These are phyloP conservation scores for Epithele typhae DNA, from an alignment of 768 basidiomycete species.

Conservation along the genomic window DNA sequence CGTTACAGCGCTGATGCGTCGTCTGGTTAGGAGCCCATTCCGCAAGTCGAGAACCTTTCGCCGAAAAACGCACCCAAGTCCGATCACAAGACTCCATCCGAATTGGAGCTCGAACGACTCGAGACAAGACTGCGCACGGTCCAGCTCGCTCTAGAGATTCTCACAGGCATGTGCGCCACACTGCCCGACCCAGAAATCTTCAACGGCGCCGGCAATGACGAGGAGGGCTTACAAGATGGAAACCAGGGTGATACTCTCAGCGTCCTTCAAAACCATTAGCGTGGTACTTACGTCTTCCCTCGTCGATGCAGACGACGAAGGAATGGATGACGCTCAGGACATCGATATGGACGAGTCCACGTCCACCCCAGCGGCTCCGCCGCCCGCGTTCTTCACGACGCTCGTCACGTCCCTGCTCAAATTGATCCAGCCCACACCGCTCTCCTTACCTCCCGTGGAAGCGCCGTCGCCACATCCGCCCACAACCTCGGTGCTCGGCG, in stretches of 20 bases:
- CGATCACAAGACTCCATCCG: constrained; percentile 69
- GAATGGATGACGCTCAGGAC: constrained; percentile 29
- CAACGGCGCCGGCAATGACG: constrained; percentile 28
- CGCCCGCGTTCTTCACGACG: constrained; percentile 42
- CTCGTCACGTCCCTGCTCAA: constrained; percentile 66
- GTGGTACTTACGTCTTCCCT: constrained; percentile 21
- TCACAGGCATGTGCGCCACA: constrained; percentile 85
- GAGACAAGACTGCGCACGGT: constrained; percentile 71
- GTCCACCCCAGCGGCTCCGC: constrained; percentile 15
- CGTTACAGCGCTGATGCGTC: constrained; percentile 1
- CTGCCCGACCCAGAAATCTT: constrained; percentile 65
- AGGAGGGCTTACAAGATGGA: constrained; percentile 29
- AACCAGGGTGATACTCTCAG: constrained; percentile 35
- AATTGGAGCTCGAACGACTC: constrained; percentile 67
- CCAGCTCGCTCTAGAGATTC: constrained; percentile 80
- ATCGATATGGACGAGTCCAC: constrained; percentile 25
- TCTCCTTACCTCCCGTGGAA: constrained; percentile 78
- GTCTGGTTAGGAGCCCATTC: constrained; percentile 39
- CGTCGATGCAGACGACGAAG: constrained; percentile 35
- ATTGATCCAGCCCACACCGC: constrained; percentile 67
- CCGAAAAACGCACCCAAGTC: constrained; percentile 65
- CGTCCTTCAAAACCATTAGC: constrained; percentile 26
- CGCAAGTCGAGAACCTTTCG: constrained; percentile 51
- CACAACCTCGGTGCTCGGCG: constrained; percentile 79
- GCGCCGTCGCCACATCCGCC: constrained; percentile 78